These are phyloP conservation scores for Penicillium sclerotiorum DNA, from an alignment of 2,329 filamentous ascomycete species.

Conservation along the genomic window DNA sequence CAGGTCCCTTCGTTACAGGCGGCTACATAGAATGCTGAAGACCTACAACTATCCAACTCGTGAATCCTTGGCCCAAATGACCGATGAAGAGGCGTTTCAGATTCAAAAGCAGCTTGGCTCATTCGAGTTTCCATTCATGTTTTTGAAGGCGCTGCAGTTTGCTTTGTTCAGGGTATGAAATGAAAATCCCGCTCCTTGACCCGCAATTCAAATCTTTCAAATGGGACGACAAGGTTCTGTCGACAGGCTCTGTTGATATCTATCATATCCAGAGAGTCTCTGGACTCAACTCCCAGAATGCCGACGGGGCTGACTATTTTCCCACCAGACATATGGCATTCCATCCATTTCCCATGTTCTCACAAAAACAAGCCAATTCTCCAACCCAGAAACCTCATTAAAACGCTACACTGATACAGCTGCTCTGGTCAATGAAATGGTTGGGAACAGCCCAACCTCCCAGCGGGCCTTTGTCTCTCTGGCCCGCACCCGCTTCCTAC, in stretches of 20 bases:
- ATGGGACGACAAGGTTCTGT: no score
- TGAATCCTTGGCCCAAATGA: conserved; percentile 56
- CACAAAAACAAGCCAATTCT: conserved; percentile 54
- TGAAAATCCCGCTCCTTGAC: no score
- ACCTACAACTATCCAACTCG: conserved; percentile 50
- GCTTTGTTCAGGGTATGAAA: conserved; percentile 60
- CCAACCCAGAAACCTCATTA: conserved; percentile 47
- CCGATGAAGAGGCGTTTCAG: conserved; percentile 54
- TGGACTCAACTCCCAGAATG: neutral
- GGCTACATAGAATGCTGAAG: conserved; percentile 41
- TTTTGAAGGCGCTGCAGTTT: conserved; percentile 57
- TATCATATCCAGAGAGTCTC: no score
- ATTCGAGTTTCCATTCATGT: conserved; percentile 60
- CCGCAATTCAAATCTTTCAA: no score
- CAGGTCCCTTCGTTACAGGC: conserved; percentile 33
- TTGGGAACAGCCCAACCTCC: conserved; percentile 47
- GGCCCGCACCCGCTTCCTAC: conserved; percentile 66
- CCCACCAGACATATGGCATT: conserved; percentile 57
- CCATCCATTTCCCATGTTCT: conserved; percentile 57
- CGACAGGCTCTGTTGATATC: no score
- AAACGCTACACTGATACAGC: conserved; percentile 59
- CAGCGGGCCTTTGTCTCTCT: conserved; percentile 55
- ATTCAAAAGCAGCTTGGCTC: conserved; percentile 52
- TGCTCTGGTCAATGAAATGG: conserved; percentile 54
- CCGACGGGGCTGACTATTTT: conserved; percentile 1